Conservation (phyloP, 768 basidiomycete species). For the Lactarius hengduanensis region DNA sequence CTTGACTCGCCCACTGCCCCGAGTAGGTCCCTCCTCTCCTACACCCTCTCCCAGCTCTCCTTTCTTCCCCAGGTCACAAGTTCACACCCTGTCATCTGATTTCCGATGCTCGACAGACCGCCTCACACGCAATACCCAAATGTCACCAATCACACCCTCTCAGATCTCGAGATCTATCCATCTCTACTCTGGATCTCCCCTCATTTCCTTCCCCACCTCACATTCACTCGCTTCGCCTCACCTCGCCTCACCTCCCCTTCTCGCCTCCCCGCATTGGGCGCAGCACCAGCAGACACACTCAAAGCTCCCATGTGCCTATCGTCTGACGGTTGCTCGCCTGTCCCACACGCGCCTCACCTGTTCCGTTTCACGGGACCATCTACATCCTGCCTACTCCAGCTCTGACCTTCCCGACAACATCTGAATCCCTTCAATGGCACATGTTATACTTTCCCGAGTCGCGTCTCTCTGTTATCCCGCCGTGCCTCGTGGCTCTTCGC, state of each 20-base stretch:
- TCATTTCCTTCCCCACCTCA: not conserved
- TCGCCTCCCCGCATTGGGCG: slow-evolving; percentile 12
- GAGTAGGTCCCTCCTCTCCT: not conserved
- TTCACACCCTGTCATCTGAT: slow-evolving; percentile 24
- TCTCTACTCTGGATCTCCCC: slow-evolving; percentile 16
- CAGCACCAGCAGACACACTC: not conserved
- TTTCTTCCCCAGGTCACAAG: slow-evolving; percentile 19
- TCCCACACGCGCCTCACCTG: slow-evolving; percentile 5
- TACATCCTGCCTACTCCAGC: not conserved
- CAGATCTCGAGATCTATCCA: slow-evolving; percentile 23
- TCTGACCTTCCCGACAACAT: not conserved
- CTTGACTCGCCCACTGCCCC: slow-evolving; percentile 1
- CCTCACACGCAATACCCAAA: slow-evolving; percentile 6
- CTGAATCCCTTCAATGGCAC: not conserved
- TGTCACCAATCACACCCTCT: slow-evolving; percentile 27
- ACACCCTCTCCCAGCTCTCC: not conserved
- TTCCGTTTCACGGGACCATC: not conserved
- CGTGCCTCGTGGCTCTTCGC: slow-evolving; percentile 1
- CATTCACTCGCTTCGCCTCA: not conserved
- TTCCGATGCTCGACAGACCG: slow-evolving; percentile 13
- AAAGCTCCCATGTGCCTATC: slow-evolving; percentile 9
- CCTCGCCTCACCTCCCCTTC: slow-evolving; percentile 1
- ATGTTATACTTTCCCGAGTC: slow-evolving; percentile 3
- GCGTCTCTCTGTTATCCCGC: not conserved
- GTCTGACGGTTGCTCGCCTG: not conserved